A percentile compares a stretch with the other conserved stretches of the same genome.
Evolutionary conservation across 306 rosid species (phyloP).

Genomic region (Vigna nakashimae): DNA sequence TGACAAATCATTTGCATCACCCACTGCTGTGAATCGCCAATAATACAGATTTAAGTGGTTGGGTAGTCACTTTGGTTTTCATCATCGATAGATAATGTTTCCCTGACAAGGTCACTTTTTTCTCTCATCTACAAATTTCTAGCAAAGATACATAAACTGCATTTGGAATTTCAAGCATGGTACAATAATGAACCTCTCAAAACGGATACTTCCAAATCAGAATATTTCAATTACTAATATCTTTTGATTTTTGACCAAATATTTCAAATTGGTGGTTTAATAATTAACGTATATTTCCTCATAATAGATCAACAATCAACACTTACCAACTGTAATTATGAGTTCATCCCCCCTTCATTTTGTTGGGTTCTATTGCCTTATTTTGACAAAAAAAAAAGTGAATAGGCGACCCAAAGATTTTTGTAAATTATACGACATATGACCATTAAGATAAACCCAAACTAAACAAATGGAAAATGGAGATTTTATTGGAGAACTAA

Average conservation of each 20-base stretch:
- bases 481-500: conserved; percentile 10
- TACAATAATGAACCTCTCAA: conserved; percentile 4
- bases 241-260: background rate
- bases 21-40: conserved; percentile 35
- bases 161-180: conserved; percentile 10
- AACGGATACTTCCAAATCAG: background rate
- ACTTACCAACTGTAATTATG: background rate
- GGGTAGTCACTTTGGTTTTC: conserved; percentile 41
- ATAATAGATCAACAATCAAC: background rate
- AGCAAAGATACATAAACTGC: background rate
- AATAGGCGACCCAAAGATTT: no score
- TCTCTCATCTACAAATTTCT: background rate
- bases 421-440: background rate
- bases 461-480: background rate
- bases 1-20: conserved; percentile 44
- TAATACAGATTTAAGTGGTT: conserved; percentile 47
- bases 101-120: conserved; percentile 27
- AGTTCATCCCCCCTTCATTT: background rate
- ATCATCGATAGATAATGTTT: conserved; percentile 46
- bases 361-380: background rate
- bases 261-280: background rate
- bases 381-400: no score
- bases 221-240: background rate
- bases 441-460: background rate
- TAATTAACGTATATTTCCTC: background rate